phyloP scores from a whole-genome alignment of 129 eudicot genomes.

The Artemisia annua region DNA sequence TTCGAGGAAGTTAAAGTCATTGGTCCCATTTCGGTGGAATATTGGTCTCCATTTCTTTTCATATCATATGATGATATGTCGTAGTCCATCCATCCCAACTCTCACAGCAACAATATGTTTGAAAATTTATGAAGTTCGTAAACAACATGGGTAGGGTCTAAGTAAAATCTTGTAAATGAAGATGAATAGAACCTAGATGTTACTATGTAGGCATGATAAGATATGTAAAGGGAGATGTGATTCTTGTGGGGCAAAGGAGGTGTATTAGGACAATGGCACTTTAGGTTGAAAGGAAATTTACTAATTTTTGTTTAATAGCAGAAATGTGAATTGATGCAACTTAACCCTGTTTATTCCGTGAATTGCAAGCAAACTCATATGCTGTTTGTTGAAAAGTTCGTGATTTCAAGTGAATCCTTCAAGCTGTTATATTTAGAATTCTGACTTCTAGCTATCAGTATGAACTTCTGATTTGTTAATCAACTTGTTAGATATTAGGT shows the following conservation, averaged over 20 bases:
- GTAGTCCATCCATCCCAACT: conserved; percentile 1
- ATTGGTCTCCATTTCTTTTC: conserved; percentile 1
- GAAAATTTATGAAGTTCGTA: not conserved
- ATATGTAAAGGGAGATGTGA: not conserved
- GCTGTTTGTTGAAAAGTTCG: not conserved
- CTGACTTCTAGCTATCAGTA: not conserved
- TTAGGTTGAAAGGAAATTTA: not conserved
- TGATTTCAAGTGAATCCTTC: not conserved
- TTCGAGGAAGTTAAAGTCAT: not conserved
- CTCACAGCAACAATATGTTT: not conserved
- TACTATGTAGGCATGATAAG: conserved; percentile 8
- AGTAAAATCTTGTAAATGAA: not conserved
- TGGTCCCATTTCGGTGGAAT: conserved; percentile 1
- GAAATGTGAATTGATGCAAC: not conserved
- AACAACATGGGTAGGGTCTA: not conserved
- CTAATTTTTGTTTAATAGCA: not conserved
- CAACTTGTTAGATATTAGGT: not conserved
- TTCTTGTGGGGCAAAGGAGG: conserved; percentile 12
- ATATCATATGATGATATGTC: conserved; percentile 1
- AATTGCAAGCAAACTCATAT: not conserved
- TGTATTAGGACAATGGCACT: not conserved
- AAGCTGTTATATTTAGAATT: not conserved
- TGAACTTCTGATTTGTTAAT: conserved; percentile 2
- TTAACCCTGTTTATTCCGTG: not conserved
- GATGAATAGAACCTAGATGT: not conserved